Evolutionary conservation across 2,329 filamentous ascomycete species (phyloP).

Genomic region (Ampelomyces quisqualis): DNA sequence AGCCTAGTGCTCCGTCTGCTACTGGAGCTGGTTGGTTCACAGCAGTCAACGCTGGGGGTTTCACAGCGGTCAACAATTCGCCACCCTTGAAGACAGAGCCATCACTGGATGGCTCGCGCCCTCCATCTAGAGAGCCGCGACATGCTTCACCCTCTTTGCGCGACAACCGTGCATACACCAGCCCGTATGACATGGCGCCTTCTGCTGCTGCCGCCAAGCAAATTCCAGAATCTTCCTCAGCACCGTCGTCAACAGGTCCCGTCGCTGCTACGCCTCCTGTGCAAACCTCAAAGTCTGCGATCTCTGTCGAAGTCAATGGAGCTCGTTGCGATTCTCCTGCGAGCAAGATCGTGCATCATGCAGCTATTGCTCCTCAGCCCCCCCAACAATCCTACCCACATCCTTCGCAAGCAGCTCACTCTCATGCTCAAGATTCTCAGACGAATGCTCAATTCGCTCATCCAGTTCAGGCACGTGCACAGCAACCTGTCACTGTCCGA

Average conservation of each 20-base stretch:
- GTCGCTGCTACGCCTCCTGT: conserved; percentile 3
- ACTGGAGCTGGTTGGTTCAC: conserved; percentile 20
- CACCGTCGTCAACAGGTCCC: conserved; percentile 8
- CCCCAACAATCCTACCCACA: conserved; percentile 12
- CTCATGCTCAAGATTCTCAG: conserved; percentile 11
- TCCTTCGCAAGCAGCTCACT: conserved; percentile 10
- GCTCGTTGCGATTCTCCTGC: conserved; percentile 24
- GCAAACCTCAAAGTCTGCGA: conserved; percentile 16
- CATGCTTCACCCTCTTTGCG: conserved; percentile 16
- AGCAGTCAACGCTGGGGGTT: conserved; percentile 25
- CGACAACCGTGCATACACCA: conserved; percentile 28
- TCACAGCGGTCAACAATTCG: conserved; percentile 28
- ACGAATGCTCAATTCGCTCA: conserved; percentile 13
- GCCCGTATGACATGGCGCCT: conserved; percentile 33
- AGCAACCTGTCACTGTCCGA: conserved; percentile 20
- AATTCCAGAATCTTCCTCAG: conserved; percentile 16
- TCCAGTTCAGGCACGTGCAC: conserved; percentile 17
- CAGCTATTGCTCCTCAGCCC: conserved; percentile 23
- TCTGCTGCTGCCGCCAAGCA: conserved; percentile 15
- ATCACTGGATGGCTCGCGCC: conserved; percentile 13
- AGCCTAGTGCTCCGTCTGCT: conserved; percentile 11
- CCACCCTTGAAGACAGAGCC: conserved; percentile 13
- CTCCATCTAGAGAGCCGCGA: conserved; percentile 17
- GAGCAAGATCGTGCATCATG: conserved; percentile 19
- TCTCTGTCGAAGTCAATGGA: conserved; percentile 15